These are phyloP conservation scores for Fusarium compactum DNA, from an alignment of 2,329 filamentous ascomycete genomes.

Conservation along the genomic window DNA sequence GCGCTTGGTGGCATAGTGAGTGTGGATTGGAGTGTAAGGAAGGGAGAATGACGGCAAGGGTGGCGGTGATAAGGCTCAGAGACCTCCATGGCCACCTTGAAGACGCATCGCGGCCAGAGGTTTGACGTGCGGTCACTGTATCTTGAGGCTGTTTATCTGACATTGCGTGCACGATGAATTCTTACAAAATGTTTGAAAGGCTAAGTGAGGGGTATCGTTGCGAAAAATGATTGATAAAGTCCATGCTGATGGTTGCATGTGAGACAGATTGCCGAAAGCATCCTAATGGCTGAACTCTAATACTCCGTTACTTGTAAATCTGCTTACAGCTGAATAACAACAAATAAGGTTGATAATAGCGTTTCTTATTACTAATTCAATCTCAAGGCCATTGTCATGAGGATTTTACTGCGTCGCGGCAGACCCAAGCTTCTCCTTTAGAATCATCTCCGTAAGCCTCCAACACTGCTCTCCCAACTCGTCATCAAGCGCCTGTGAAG, in stretches of 20 bases:
- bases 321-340: no score
- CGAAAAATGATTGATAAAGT: neutral
- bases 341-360: neutral
- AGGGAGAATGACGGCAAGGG: neutral
- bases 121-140: neutral
- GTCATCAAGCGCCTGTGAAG: constrained; percentile 7
- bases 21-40: neutral
- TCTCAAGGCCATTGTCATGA: neutral
- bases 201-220: neutral
- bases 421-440: constrained; percentile 1
- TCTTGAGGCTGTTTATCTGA: neutral
- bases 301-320: rapidly evolving
- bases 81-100: neutral
- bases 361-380: neutral
- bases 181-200: no score
- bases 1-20: neutral
- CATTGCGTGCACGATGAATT: neutral
- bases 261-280: neutral
- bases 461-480: neutral
- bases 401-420: neutral
- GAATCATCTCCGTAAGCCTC: neutral
- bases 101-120: rapidly evolving
- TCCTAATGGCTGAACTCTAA: neutral
- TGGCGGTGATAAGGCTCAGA: neutral
- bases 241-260: neutral